Conservation (phyloP, 1,284 basidiomycete species). For the Cutaneotrichosporon curvatum region DNA sequence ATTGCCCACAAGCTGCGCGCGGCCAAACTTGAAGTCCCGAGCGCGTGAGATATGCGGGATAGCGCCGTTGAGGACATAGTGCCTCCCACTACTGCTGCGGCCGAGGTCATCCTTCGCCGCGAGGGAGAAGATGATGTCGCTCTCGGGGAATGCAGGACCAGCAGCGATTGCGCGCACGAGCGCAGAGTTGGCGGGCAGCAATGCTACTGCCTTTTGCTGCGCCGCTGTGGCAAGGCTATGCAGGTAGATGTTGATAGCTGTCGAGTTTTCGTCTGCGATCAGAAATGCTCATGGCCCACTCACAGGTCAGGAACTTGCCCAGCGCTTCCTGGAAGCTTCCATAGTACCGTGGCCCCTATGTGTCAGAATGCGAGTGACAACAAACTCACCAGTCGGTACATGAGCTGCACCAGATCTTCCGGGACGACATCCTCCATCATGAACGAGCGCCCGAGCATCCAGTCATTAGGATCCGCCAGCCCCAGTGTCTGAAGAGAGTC, state of each 20-base stretch:
- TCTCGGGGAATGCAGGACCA: constrained; percentile 39
- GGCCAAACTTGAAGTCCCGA: constrained; percentile 26
- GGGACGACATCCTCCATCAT: constrained; percentile 41
- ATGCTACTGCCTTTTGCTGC: constrained; percentile 30
- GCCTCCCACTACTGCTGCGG: neutral
- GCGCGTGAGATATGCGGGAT: constrained; percentile 33
- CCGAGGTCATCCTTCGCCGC: constrained; percentile 29
- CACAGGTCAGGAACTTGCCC: constrained; percentile 43
- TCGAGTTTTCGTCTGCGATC: constrained; percentile 36
- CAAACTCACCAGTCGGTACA: constrained; percentile 40
- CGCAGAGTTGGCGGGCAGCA: constrained; percentile 33
- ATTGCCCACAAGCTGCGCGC: constrained; percentile 52
- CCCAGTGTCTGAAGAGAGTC: too few relatives aligned
- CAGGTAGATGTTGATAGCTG: constrained; percentile 45
- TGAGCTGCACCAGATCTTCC: constrained; percentile 41
- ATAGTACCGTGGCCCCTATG: constrained; percentile 42
- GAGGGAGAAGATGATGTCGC: constrained; percentile 37
- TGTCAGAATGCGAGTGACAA: neutral
- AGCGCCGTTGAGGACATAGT: constrained; percentile 32
- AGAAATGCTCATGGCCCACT: constrained; percentile 15
- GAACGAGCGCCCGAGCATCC: constrained; percentile 37
- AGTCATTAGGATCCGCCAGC: constrained; percentile 39
- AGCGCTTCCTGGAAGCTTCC: constrained; percentile 45
- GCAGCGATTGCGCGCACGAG: constrained; percentile 43
- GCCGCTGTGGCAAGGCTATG: constrained; percentile 30